Base-by-base conservation (phyloP, 805 yeast genomes). In the Candida lessepsii region DNA sequence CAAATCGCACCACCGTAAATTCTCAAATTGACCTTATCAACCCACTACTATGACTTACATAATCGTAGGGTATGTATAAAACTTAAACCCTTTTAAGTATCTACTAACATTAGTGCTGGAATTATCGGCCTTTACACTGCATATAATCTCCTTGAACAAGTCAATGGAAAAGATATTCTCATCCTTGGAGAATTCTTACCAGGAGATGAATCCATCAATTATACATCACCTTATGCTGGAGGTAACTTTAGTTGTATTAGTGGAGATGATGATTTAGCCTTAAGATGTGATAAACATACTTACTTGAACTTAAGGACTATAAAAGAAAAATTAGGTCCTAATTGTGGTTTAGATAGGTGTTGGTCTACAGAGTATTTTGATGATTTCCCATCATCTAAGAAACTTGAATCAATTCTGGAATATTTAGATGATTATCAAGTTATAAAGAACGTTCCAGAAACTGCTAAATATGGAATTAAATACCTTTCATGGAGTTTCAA, bases 171-270 rank as follows among this genome's bases (percentile, higher is more conserved):
- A 3, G 9, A 29, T 10, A 29, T 29, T 18, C 13, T 6, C 15
- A 0, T 52, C 81, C 37, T 81, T 11, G 91, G 86, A 8, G 77
- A 83, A 52, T 75, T 71, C 50, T 58, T 82, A 29, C 95, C 95
- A 2, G 95, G 95, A 5, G 95, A 86, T 53, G 83, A 78, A 48
- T 80, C 88, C 4, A 76, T 76, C 41, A 67, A 75, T 36, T 86
- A 81, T 57, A 81, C 95, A 1, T 83, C 91, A 0, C 95, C 95
- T 0, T 83, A 83, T 76, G 95, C 95, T 0, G 73, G 71, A 9
- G 65, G 66, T 9, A 53, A 61, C 58, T 57, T 70, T 48, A 60
- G 63, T 14, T 49, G 69, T 39, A 81, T 83, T 35, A 74, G 86
- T 0, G 84, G 81, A 2, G 69, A 72, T 45, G 86, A 80, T 32